Evolutionary conservation across 1,284 basidiomycete genomes (phyloP).

Genomic region (Ustilago bromivora): DNA sequence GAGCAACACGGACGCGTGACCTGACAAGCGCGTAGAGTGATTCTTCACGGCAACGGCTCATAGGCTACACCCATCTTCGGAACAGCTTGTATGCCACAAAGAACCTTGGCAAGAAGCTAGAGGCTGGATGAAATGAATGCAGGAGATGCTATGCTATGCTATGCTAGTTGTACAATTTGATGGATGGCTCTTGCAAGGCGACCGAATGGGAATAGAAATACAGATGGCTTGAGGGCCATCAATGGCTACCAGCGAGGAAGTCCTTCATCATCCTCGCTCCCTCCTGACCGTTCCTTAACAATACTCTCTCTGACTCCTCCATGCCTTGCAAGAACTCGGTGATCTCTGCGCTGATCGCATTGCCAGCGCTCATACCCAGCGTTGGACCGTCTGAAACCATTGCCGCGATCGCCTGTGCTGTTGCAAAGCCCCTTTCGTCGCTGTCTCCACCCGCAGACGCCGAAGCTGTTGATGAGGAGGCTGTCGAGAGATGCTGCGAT

Average conservation of each 20-base stretch:
- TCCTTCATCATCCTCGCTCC: slow-evolving; percentile 51
- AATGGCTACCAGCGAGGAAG: slow-evolving; percentile 44
- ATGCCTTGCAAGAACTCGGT: slow-evolving; percentile 61
- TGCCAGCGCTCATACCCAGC: slow-evolving; percentile 45
- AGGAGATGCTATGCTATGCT: neutral
- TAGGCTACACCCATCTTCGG: too few species aligned
- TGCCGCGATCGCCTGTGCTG: slow-evolving; percentile 45
- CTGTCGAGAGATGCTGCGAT: slow-evolving; percentile 53
- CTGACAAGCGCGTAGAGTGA: slow-evolving; percentile 9
- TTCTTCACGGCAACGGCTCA: too few species aligned
- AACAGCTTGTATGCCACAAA: too few species aligned
- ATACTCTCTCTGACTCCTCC: slow-evolving; percentile 55
- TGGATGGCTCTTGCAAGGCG: neutral
- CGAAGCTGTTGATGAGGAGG: slow-evolving; percentile 12
- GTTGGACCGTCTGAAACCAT: slow-evolving; percentile 52
- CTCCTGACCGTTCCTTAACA: slow-evolving; percentile 49
- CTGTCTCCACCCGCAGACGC: slow-evolving; percentile 11
- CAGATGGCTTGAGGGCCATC: neutral
- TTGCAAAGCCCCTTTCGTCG: slow-evolving; percentile 26
- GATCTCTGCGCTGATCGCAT: slow-evolving; percentile 57
- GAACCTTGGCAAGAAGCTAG: too few species aligned
- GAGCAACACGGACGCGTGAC: slow-evolving; percentile 11
- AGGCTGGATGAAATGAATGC: neutral
- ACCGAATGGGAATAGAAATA: neutral
- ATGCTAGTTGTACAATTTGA: slow-evolving; percentile 20